A percentile compares a stretch with the other conserved stretches of the same genome.
Conservation (phyloP, 441 rosid genomes). For the Iberis amara region DNA sequence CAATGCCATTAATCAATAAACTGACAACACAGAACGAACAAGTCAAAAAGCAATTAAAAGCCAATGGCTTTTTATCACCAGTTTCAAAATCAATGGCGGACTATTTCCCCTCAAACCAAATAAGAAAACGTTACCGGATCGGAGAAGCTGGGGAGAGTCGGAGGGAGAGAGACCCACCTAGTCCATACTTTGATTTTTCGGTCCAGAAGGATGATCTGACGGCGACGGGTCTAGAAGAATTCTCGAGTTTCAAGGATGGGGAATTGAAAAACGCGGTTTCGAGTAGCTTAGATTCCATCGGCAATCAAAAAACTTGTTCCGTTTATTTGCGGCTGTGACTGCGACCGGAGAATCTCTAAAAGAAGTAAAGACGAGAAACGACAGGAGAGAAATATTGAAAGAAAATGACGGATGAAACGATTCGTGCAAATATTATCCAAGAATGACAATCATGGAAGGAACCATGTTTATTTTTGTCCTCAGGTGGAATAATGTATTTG, state of each 20-base stretch:
- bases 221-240: slow-evolving; percentile 22
- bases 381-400: background rate
- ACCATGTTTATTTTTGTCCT: too few species aligned
- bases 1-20: background rate
- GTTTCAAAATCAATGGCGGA: slow-evolving; percentile 1
- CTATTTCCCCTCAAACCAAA: background rate
- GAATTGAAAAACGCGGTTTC: slow-evolving; percentile 13
- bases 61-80: background rate
- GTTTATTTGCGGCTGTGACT: too few species aligned
- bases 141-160: slow-evolving; percentile 28
- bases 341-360: too few species aligned
- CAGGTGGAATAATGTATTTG: too few species aligned
- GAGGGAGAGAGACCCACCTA: slow-evolving; percentile 20
- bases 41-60: slow-evolving; percentile 5
- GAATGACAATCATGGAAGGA: too few species aligned
- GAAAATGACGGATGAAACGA: too few species aligned
- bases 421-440: too few species aligned
- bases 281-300: slow-evolving; percentile 34
- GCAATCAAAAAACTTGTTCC: too few species aligned
- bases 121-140: slow-evolving; percentile 16
- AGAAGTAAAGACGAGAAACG: too few species aligned
- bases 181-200: slow-evolving; percentile 13
- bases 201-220: background rate
- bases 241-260: slow-evolving; percentile 7
- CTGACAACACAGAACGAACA: background rate